Evolutionary conservation across 805 yeast species (phyloP).

Genomic region (Kodamaea sagamina): DNA sequence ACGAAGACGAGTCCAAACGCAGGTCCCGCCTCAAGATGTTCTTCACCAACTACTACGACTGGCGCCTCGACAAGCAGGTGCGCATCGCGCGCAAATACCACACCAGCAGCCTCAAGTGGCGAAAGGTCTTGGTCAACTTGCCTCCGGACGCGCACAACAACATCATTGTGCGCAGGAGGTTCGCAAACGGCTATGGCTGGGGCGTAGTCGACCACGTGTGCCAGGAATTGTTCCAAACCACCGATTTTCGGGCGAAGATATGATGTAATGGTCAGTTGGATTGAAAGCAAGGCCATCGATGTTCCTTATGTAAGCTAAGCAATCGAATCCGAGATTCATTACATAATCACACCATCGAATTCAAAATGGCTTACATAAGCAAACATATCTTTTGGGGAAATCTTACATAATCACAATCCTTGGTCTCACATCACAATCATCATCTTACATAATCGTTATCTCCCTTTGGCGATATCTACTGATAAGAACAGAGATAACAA

Average conservation of each 20-base stretch:
- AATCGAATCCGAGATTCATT: too few relatives aligned
- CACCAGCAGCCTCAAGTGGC: slow-evolving; percentile 38
- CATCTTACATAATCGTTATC: too few relatives aligned
- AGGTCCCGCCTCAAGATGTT: slow-evolving; percentile 12
- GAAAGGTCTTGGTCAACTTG: slow-evolving; percentile 44
- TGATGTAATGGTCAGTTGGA: too few relatives aligned
- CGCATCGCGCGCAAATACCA: slow-evolving; percentile 45
- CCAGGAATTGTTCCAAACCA: not conserved
- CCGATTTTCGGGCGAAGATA: slow-evolving; percentile 3
- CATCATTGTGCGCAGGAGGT: slow-evolving; percentile 44
- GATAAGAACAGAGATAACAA: too few relatives aligned
- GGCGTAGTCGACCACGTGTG: slow-evolving; percentile 44
- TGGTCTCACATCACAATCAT: too few relatives aligned
- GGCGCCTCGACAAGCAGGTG: slow-evolving; percentile 43
- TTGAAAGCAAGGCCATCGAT: too few relatives aligned
- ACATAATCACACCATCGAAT: too few relatives aligned
- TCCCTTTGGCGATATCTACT: too few relatives aligned
- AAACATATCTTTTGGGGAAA: too few relatives aligned
- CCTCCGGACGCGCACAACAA: slow-evolving; percentile 52
- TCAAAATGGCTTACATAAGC: too few relatives aligned
- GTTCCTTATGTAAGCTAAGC: too few relatives aligned
- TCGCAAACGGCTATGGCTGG: slow-evolving; percentile 50
- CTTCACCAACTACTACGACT: slow-evolving; percentile 31
- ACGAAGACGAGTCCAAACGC: slow-evolving; percentile 19
- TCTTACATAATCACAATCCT: too few relatives aligned